Conservation (phyloP, 2,329 filamentous ascomycete species). For the Monilinia fructicola region DNA sequence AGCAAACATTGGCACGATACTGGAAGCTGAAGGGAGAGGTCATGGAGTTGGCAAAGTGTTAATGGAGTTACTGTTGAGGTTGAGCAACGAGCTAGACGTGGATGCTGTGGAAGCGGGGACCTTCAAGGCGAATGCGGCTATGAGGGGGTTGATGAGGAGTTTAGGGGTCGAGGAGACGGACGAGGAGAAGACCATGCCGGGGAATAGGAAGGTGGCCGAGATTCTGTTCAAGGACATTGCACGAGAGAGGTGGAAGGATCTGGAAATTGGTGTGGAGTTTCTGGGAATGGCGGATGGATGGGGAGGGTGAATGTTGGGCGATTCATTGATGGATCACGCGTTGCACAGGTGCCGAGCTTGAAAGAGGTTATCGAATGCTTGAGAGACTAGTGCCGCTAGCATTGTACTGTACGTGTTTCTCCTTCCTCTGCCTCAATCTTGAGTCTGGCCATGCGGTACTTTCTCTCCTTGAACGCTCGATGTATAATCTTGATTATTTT, state of each 20-base stretch:
- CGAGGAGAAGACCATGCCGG: constrained; percentile 19
- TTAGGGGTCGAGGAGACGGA: constrained; percentile 26
- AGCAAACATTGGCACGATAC: constrained; percentile 12
- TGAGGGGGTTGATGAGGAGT: constrained; percentile 28
- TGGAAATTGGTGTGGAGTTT: constrained; percentile 3
- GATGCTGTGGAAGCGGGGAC: constrained; percentile 25
- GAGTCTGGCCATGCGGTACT: not conserved
- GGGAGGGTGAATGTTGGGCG: too few species aligned
- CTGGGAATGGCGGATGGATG: not conserved
- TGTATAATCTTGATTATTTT: not conserved
- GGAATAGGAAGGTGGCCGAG: not conserved
- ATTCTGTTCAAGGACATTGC: constrained; percentile 12
- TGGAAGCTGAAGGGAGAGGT: constrained; percentile 1
- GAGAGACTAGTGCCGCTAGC: too few species aligned
- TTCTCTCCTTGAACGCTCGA: not conserved
- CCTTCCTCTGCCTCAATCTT: not conserved
- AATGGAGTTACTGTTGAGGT: constrained; percentile 23
- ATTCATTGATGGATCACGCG: not conserved
- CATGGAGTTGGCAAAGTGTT: not conserved
- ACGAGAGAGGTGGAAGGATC: constrained; percentile 4
- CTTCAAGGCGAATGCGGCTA: constrained; percentile 27
- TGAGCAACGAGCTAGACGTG: constrained; percentile 28
- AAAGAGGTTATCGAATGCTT: too few species aligned
- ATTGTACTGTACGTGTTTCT: not conserved
- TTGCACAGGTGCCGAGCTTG: not conserved